These are phyloP conservation scores for Patellifolia procumbens DNA, from an alignment of 179 eudicot genomes.

Conservation along the genomic window DNA sequence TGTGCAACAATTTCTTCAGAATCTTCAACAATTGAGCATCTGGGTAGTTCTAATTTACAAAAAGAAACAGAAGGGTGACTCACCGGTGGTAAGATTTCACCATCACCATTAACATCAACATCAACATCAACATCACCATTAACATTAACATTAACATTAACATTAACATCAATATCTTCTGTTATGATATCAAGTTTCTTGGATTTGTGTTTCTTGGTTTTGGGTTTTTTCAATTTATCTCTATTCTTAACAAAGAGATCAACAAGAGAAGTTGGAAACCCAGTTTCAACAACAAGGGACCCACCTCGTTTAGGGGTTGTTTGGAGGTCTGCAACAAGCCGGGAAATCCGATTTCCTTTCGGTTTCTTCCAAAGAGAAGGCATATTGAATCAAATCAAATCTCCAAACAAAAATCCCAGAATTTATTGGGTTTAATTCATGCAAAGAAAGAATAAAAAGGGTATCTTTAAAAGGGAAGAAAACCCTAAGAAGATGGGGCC, in stretches of 20 bases:
- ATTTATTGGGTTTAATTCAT: constrained; percentile 14
- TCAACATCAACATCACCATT: no score
- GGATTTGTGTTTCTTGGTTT: constrained; percentile 32
- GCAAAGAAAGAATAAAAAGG: neutral
- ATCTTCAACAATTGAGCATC: constrained; percentile 3
- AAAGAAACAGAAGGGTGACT: constrained; percentile 2
- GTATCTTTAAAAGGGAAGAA: neutral
- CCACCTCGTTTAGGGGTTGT: constrained; percentile 37
- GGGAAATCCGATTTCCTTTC: constrained; percentile 42
- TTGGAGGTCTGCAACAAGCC: constrained; percentile 39
- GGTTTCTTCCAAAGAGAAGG: constrained; percentile 51
- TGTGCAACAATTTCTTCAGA: neutral
- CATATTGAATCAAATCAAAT: constrained; percentile 27
- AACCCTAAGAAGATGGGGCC: neutral
- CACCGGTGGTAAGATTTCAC: constrained; percentile 1
- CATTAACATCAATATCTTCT: neutral
- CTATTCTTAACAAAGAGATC: constrained; percentile 64
- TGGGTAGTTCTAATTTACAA: constrained; percentile 16
- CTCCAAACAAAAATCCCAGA: neutral
- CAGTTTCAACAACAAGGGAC: constrained; percentile 45
- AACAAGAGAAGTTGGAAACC: constrained; percentile 50
- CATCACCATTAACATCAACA: no score
- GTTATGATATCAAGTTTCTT: neutral
- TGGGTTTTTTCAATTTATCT: constrained; percentile 43
- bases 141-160: no score